Evolutionary conservation across 176 grass and related monocot genomes (phyloP), one percentile per base, ranked within the genome.

Genomic region (Phoenix roebelenii): DNA sequence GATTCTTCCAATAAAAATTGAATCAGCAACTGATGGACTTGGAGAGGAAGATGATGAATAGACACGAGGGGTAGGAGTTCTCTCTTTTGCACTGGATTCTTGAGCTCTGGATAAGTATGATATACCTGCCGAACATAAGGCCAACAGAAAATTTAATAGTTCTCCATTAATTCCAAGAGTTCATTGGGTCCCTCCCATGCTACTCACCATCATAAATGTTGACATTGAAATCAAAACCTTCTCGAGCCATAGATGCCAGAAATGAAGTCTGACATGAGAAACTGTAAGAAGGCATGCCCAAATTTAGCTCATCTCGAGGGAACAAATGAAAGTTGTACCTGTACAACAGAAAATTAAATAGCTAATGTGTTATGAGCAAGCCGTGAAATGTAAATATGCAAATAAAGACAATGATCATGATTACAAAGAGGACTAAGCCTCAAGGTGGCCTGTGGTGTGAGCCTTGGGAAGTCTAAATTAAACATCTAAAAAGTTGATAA

Each of bases 291-390:
- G 91, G 91, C 77, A 87, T 84, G 70, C 83, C 80, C 50, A 82
- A 24, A 32, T 75, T 80, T 57, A 88, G 69, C 60, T 85, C 83
- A 69, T 97, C 87, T 57, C 92, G 79, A 61, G 92, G 92, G 70
- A 97, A 97, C 53, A 97, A 77, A 71, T 97, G 87, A 67, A 97
- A 97, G 58, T 97, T 97, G 74, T 90, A 91, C 76, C 92, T 97
- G 78, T 58, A 72, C 25, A 67, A 19, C 52, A 20, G 6, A 16
- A 72, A 19, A 62, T 44, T 44, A 44, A 12, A 44, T 44, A 44
- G 7, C 9, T 44, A 44, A 2, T 0, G 35, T 44, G 10, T 44
- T 9, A 44, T 44, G 1, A 44, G 35, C 35, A 14, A 44, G 2
- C 35, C 9, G 2, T 3, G 10, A 12, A 44, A 44, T 12, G 35